phyloP scores from a whole-genome alignment of 306 rosid species.

The Myrica gale region DNA sequence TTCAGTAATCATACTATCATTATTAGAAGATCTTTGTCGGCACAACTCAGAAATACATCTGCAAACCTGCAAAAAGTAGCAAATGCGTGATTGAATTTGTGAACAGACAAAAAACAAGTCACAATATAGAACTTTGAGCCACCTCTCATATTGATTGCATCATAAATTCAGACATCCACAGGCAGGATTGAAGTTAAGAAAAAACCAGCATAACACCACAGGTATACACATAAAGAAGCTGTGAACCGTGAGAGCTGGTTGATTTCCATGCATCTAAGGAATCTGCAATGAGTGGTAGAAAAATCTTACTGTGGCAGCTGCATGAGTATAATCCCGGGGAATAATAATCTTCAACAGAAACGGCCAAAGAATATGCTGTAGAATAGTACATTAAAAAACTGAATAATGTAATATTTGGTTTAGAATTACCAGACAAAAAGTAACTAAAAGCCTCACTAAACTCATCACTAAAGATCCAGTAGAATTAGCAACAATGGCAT shows the following conservation, averaged over 20 bases:
- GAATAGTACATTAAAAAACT: constrained; percentile 20
- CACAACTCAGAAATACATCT: constrained; percentile 92
- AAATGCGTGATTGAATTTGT: constrained; percentile 21
- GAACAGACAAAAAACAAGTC: constrained; percentile 6
- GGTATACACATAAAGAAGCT: constrained; percentile 13
- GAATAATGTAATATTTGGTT: neutral
- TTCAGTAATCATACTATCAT: constrained; percentile 63
- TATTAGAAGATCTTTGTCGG: constrained; percentile 62
- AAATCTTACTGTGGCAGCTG: constrained; percentile 75
- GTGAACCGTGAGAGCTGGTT: constrained; percentile 14
- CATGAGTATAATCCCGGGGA: constrained; percentile 75
- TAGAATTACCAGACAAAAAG: constrained; percentile 10
- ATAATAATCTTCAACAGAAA: constrained; percentile 87
- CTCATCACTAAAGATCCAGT: constrained; percentile 8
- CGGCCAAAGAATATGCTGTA: constrained; percentile 97
- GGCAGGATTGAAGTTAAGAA: neutral
- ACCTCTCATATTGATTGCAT: constrained; percentile 1
- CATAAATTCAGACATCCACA: constrained; percentile 6
- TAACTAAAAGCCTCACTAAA: constrained; percentile 17
- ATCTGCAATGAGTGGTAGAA: constrained; percentile 1
- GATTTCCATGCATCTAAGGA: constrained; percentile 17
- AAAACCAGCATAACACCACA: neutral
- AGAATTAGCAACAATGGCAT: constrained; percentile 21
- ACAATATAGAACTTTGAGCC: constrained; percentile 8
- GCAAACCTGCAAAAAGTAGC: constrained; percentile 67